Evolutionary conservation across 2,329 filamentous ascomycete genomes (phyloP).

Genomic region (Beauveria asiatica): DNA sequence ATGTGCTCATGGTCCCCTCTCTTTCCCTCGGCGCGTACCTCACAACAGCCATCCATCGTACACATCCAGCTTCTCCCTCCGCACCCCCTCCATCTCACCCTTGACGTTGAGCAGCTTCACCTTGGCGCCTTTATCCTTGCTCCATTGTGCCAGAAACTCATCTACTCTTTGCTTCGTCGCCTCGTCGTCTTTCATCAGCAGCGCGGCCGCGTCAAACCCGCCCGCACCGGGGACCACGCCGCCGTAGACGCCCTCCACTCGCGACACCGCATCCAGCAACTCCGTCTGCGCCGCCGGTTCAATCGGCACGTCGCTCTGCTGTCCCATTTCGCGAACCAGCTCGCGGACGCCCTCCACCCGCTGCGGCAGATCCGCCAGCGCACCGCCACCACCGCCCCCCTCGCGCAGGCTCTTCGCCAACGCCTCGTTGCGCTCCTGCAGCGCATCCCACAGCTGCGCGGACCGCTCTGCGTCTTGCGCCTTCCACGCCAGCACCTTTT

Average conservation of each 20-base stretch:
- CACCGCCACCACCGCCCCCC: conserved; percentile 29
- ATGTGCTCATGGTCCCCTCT: neutral
- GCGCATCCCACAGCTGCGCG: conserved; percentile 59
- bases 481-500: conserved; percentile 78
- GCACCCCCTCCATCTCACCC: conserved; percentile 63
- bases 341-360: conserved; percentile 45
- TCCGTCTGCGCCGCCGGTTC: conserved; percentile 81
- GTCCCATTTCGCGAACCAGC: conserved; percentile 70
- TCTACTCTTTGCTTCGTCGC: conserved; percentile 53
- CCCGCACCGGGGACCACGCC: conserved; percentile 92
- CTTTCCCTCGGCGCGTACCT: neutral
- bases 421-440: conserved; percentile 67
- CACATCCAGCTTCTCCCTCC: conserved; percentile 34
- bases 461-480: conserved; percentile 55
- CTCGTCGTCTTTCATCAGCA: conserved; percentile 68
- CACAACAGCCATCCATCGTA: conserved; percentile 36
- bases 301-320: conserved; percentile 68
- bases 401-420: conserved; percentile 57
- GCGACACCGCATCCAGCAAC: conserved; percentile 67
- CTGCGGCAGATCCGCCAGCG: conserved; percentile 32
- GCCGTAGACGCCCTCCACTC: conserved; percentile 71
- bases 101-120: conserved; percentile 62
- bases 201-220: conserved; percentile 80
- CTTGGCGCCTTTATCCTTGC: conserved; percentile 44
- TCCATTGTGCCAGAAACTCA: conserved; percentile 59